Conservation (phyloP, 169 alveolate genomes). For the Eimeria nieschulzi region DNA sequence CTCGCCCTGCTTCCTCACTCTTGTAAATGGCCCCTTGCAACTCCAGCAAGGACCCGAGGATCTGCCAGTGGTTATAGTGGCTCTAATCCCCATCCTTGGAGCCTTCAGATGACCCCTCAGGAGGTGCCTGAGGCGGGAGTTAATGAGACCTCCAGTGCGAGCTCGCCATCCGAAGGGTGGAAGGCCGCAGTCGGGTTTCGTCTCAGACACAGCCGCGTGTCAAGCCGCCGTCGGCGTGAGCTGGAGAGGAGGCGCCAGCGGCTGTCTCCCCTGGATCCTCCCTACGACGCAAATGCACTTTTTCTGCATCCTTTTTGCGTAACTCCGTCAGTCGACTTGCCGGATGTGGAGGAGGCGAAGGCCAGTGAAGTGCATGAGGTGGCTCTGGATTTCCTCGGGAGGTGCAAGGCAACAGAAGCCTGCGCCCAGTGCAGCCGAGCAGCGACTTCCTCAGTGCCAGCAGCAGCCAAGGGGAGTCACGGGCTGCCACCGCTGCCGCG, state of each 20-base stretch:
- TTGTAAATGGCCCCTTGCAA: constrained; percentile 8
- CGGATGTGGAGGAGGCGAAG: constrained; percentile 10
- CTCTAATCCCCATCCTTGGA: neutral
- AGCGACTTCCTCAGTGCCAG: neutral
- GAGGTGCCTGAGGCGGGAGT: neutral
- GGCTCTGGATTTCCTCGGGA: constrained; percentile 26
- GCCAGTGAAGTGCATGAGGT: constrained; percentile 27
- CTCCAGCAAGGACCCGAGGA: neutral
- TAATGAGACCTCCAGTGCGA: neutral
- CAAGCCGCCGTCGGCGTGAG: constrained; percentile 17
- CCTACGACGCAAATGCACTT: constrained; percentile 27
- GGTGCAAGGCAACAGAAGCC: constrained; percentile 10
- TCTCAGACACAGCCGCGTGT: neutral
- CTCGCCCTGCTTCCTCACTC: constrained; percentile 17
- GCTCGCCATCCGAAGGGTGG: constrained; percentile 15
- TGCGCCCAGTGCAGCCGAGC: constrained; percentile 34
- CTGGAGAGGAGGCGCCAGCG: constrained; percentile 29
- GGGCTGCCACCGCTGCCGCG: neutral
- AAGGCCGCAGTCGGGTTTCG: constrained; percentile 44
- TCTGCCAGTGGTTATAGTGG: neutral
- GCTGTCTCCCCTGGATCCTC: constrained; percentile 48
- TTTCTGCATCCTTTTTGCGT: constrained; percentile 38
- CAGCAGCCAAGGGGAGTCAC: neutral
- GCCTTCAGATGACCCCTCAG: neutral
- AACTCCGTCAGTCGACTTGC: constrained; percentile 14